A percentile compares a stretch with the other conserved stretches of the same genome.
phyloP scores from a whole-genome alignment of 164 flowering plant genomes.

The Sextonia rubra region DNA sequence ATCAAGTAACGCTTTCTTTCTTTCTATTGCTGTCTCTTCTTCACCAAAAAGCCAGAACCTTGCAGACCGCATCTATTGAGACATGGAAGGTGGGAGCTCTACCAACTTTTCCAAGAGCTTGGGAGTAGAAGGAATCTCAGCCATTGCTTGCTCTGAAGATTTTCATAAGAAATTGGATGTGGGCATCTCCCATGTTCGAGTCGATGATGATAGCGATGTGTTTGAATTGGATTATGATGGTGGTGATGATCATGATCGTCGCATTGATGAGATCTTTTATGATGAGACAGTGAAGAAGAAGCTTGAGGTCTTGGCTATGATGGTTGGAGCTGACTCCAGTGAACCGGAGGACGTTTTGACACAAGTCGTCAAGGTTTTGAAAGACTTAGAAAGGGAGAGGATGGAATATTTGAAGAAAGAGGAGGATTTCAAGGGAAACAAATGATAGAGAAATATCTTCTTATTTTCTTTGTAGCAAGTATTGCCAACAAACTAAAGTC shows the following conservation, averaged over 20 bases:
- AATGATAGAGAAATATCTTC: neutral
- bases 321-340: slow-evolving; percentile 7
- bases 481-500: too few species aligned
- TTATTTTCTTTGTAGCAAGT: neutral
- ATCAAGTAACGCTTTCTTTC: too few species aligned
- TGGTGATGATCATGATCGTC: neutral
- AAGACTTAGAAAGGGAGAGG: slow-evolving; percentile 4
- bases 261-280: neutral
- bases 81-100: neutral
- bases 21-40: too few species aligned
- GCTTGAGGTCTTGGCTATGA: slow-evolving; percentile 7
- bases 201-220: neutral
- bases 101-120: neutral
- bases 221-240: neutral
- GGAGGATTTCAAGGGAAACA: neutral
- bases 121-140: neutral
- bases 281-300: slow-evolving; percentile 13
- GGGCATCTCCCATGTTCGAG: neutral
- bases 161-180: neutral
- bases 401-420: neutral
- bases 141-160: neutral
- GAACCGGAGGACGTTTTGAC: slow-evolving; percentile 13
- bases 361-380: slow-evolving; percentile 16
- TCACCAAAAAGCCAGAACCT: neutral
- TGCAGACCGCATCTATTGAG: neutral